Base-by-base conservation (phyloP, 2,329 filamentous ascomycete species). In the Diaporthe australafricana region DNA sequence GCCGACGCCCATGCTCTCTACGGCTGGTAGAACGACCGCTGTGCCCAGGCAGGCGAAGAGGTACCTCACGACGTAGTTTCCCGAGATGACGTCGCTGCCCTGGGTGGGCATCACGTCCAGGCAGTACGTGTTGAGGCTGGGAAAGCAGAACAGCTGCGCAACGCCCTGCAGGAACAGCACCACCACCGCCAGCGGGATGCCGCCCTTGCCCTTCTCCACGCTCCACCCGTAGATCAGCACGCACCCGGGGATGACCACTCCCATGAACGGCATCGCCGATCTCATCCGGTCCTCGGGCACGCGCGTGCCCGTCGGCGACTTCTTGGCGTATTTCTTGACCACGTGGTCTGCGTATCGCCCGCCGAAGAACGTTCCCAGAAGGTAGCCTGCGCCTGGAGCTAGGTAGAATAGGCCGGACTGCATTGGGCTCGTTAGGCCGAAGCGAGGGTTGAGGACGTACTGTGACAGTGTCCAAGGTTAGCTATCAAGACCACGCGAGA, bases 11-110 rank as follows among this genome's bases (percentile, higher is more conserved):
- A 96, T 92, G 38, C 81, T 83, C 72, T 94, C 84, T n/a, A 95
- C 87, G 1, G 91, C 92, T 0, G 94, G 94, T 70, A 96, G 84
- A 69, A 93, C 93, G 1, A 90, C 88, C 0, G 92, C 93, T 3
- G 90, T 93, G 0, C 90, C 93, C 5, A 89, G 81, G 14, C 92
- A 93, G 0, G 91, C 93, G 75, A 95, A 93, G 7, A 94, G 78
- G 80, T 96, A 96, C 7, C 94, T 86, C 65, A 93, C 85, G 77
- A 94, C 90, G 80, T 95, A 96, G 80, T 96, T 96, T 0, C 93
- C 92, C 0, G 93, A 93, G 53, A 94, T 89, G 4, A 96, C 92
- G 77, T 96, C 93, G 4, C 91, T 89, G 53, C 90, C 90, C 38
- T 88, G 84, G 1, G 86, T 86, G 75, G 92, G 92, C 91, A 95